Evolutionary conservation across 2,329 filamentous ascomycete genomes (phyloP), one percentile per base, ranked within the genome.

Genomic region (Aspergillus terreus): DNA sequence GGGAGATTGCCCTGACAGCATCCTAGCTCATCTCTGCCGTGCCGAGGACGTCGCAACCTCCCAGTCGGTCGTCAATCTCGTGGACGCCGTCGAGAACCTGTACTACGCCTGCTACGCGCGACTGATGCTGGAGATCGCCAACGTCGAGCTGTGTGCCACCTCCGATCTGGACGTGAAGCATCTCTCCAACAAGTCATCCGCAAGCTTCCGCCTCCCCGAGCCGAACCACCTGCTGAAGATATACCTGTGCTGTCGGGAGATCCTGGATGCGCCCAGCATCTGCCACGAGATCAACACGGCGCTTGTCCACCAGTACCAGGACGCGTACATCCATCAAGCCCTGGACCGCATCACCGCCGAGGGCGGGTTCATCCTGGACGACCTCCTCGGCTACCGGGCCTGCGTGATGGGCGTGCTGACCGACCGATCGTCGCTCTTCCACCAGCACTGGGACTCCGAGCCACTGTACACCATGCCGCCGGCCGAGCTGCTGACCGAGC

Each of bases 101-200:
- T 74, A 64, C 47, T 72, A 72, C 48, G 59, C 64, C 10, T 47
- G 72, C 21, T 71, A 70, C 47, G 60, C 71, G 2, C 62, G 69
- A 32, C 44, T 74, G 6, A 59, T 66, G n/a, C 62, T 69, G 41
- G 71, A 74, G 47, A 65, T 73, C 33, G 63, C 62, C 5, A 67
- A 59, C 15, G 60, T 69, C 25, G 66, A 74, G 17, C 62, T 73
- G 17, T 71, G 66, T 49, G 51, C 63, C 36, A 63, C 60, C 14
- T 71, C 66, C 50, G 54, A 59, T 17, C 52, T 62, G 15, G 59
- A 64, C 40, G 45, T 59, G 17, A 58, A 59, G 6, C 59, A 57
- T n/a, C 12, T 52, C 21, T 49, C 51, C 11, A 50, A 46, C 15
- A 60, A 59, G 23, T 50, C 14, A 11, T n/a, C 35, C 11, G 35